A percentile compares a stretch with the other conserved stretches of the same genome.
phyloP scores from a whole-genome alignment of 805 yeast species.

The Yarrowia sp. region DNA sequence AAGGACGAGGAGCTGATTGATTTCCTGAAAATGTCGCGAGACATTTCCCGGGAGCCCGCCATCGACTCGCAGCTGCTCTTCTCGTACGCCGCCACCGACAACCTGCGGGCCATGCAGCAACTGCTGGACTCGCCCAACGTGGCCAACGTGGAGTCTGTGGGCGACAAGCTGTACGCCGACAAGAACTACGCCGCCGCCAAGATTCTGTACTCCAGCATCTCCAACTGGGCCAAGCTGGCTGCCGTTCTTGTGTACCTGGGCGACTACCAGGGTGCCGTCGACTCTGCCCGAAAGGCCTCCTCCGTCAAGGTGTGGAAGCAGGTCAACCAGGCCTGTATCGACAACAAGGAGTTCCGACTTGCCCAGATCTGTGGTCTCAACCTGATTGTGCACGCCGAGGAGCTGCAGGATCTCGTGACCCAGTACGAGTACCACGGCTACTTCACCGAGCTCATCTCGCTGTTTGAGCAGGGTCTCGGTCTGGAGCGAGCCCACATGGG shows the following conservation, averaged over 20 bases:
- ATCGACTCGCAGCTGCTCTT: slow-evolving; percentile 92
- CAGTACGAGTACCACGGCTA: slow-evolving; percentile 90
- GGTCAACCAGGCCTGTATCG: slow-evolving; percentile 96
- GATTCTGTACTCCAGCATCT: slow-evolving; percentile 79
- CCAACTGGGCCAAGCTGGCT: slow-evolving; percentile 95
- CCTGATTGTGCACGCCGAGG: slow-evolving; percentile 96
- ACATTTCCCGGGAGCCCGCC: slow-evolving; percentile 85
- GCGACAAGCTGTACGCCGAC: slow-evolving; percentile 84
- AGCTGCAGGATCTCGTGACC: slow-evolving; percentile 83
- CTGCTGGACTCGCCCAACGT: slow-evolving; percentile 87
- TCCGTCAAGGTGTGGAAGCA: slow-evolving; percentile 95
- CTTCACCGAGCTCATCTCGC: slow-evolving; percentile 86
- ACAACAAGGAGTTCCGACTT: slow-evolving; percentile 89
- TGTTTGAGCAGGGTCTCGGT: slow-evolving; percentile 94
- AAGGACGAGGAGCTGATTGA: slow-evolving; percentile 91
- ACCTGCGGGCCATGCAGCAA: slow-evolving; percentile 79
- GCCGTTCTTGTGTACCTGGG: slow-evolving; percentile 91
- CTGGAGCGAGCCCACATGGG: slow-evolving; percentile 99
- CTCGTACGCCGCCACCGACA: slow-evolving; percentile 81
- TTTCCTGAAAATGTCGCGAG: slow-evolving; percentile 89
- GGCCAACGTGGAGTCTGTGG: slow-evolving; percentile 89
- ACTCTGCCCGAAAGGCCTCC: slow-evolving; percentile 97
- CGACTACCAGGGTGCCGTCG: slow-evolving; percentile 96
- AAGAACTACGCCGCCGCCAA: slow-evolving; percentile 93
- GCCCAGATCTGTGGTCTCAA: slow-evolving; percentile 99